Base-by-base conservation (phyloP, 805 yeast genomes). In the Vanderwaltozyma polyspora region DNA sequence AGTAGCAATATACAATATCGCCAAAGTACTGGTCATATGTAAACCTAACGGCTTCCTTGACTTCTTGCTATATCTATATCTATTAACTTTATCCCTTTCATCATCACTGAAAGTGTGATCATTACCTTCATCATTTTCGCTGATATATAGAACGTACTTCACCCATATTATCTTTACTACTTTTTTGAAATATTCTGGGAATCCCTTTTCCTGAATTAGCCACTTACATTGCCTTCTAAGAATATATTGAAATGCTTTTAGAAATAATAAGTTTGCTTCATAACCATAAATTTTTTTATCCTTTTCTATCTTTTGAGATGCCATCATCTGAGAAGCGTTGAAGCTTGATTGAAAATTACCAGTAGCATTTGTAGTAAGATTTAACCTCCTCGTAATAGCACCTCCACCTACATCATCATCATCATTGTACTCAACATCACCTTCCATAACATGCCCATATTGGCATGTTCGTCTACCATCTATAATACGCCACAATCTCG, bases 381-480 rank as follows among this genome's bases (percentile, higher is more conserved):
- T 72, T 19, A 79, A 49, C 37, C 83, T 62, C 47, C 72, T 65
- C 5, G 84, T 74, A 10, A 64, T 60, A 10, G 67, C 67, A n/a
- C 54, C 54, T 10, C 41, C 44, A 7, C 44, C 43, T 21, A 57
- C 55, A 24, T 71, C 79, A 39, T 77, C 89, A n/a, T 79, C 86
- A 48, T 84, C 89, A 42, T 81, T 82, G 41, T 75, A 66, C 52
- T 84, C 94, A 19, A 80, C 51, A 41, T 77, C 80, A 24, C 87
- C 86, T 43, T 78, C 89, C 57, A 74, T 72, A 15, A 87, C 86
- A 59, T 89, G 98, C 5, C 97, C 97, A 49, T 72, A 79, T 48
- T 82, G 89, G 54, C 98, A 89, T 9, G 87, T 78, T 37, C 76
- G 69, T 33, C 73, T 73, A 18, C 98, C 98, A 48, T 81, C 84